These are phyloP conservation scores for Wickerhamomyces sp. DNA, from an alignment of 1,139 yeast genomes.

Conservation along the genomic window DNA sequence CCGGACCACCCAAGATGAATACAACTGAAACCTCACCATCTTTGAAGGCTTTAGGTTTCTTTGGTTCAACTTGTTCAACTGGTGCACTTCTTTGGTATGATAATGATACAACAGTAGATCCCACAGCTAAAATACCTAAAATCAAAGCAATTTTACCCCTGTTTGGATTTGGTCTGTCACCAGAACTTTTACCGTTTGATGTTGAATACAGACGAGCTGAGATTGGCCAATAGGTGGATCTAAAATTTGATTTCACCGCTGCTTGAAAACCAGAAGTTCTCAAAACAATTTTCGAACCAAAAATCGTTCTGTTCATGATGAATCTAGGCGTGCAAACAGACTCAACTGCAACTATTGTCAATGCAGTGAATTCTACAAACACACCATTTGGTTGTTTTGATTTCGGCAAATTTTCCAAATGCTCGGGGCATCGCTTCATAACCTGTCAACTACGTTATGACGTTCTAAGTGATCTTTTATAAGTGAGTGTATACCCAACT, in stretches of 20 bases:
- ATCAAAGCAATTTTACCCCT: constrained; percentile 26
- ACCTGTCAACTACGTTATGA: no score
- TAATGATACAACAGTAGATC: constrained; percentile 43
- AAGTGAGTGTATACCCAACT: no score
- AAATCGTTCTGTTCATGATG: not conserved
- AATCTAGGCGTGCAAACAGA: no score
- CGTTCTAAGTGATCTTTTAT: no score
- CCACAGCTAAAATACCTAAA: constrained; percentile 33
- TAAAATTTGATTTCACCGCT: not conserved
- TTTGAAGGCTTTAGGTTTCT: constrained; percentile 36
- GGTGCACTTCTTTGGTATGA: constrained; percentile 43
- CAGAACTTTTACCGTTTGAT: not conserved
- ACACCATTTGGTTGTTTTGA: no score
- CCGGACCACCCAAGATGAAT: constrained; percentile 81
- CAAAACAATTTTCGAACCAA: not conserved
- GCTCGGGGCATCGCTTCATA: not conserved
- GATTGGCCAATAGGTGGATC: not conserved
- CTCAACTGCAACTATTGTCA: no score
- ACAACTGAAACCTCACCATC: constrained; percentile 69
- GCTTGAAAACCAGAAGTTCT: not conserved
- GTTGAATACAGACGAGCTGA: constrained; percentile 4
- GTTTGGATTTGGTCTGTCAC: constrained; percentile 3
- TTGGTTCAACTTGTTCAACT: constrained; percentile 44
- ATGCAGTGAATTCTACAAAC: no score
- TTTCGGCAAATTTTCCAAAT: not conserved